Evolutionary conservation across 768 basidiomycete genomes (phyloP).

Genomic region (Pulveroboletus sp.): DNA sequence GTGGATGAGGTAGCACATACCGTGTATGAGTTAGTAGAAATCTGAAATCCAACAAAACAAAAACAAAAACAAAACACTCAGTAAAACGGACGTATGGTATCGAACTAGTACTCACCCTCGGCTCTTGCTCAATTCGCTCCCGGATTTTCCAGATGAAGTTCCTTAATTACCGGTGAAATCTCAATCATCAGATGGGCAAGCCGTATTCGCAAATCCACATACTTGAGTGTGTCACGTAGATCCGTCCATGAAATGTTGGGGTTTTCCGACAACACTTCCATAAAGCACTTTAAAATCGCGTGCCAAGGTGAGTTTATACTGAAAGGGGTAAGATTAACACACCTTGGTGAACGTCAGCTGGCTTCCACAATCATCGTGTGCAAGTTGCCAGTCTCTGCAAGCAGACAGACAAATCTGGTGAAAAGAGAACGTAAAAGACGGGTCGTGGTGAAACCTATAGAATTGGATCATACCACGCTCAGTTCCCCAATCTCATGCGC

Average conservation of each 20-base stretch:
- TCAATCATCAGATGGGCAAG: neutral
- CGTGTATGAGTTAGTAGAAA: neutral
- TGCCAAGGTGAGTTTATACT: neutral
- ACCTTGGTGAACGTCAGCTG: constrained; percentile 10
- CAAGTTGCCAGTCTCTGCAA: constrained; percentile 8
- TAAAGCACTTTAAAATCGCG: neutral
- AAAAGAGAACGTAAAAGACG: neutral
- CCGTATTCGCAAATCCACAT: neutral
- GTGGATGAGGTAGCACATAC: neutral
- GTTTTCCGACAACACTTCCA: neutral
- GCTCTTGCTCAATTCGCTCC: neutral
- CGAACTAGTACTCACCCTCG: constrained; percentile 1
- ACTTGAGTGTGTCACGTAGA: neutral
- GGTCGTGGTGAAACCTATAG: neutral
- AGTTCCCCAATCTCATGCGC: neutral
- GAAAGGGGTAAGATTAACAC: neutral
- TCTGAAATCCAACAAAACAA: neutral
- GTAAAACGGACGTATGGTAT: neutral
- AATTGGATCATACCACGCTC: constrained; percentile 1
- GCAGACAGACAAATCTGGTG: constrained; percentile 12
- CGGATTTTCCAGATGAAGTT: neutral
- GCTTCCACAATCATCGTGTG: constrained; percentile 9
- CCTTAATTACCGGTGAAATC: neutral
- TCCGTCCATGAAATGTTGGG: neutral
- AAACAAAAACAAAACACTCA: neutral